Evolutionary conservation across 805 yeast species (phyloP).

Genomic region (Wickerhamiella dianesei): DNA sequence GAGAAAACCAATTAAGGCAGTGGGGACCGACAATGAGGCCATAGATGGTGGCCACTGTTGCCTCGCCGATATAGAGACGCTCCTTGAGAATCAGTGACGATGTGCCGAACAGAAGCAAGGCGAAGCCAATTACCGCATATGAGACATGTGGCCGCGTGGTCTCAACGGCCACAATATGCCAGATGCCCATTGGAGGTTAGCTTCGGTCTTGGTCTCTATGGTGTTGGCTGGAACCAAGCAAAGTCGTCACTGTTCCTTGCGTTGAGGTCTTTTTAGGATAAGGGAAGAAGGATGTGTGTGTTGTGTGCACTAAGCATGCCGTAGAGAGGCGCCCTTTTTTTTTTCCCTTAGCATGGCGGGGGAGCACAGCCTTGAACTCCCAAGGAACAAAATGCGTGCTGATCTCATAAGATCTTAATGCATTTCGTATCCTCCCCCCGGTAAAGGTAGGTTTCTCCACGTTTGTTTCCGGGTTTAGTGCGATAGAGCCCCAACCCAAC

Average conservation of each 20-base stretch:
- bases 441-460: no score
- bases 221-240: background rate
- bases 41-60: conserved; percentile 72
- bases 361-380: background rate
- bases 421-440: background rate
- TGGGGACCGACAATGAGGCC: conserved; percentile 87
- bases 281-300: background rate
- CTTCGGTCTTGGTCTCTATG: background rate
- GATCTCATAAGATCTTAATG: background rate
- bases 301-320: background rate
- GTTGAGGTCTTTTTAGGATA: background rate
- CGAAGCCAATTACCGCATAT: conserved; percentile 76
- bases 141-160: conserved; percentile 65
- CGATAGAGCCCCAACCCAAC: no score
- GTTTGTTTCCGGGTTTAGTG: no score
- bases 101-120: conserved; percentile 66
- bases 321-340: background rate
- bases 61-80: conserved; percentile 76
- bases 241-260: background rate
- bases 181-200: conserved; percentile 10
- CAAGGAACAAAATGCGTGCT: background rate
- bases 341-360: background rate
- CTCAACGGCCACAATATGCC: conserved; percentile 21
- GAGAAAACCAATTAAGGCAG: conserved; percentile 70
- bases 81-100: conserved; percentile 75